Base-by-base conservation (phyloP, 208 protist species). In the Trypanosoma avium region DNA sequence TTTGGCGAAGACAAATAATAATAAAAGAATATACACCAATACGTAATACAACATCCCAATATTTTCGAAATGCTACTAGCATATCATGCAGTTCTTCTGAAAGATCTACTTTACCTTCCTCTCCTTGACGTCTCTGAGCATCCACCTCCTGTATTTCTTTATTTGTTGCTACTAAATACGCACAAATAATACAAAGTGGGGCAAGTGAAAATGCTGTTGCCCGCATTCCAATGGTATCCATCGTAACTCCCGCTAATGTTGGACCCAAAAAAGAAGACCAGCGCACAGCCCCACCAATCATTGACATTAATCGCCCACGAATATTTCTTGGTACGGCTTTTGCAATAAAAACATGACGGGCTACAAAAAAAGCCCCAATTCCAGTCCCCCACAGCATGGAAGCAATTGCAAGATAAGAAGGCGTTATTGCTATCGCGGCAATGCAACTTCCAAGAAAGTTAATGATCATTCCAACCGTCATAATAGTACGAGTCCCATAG, bases 281-380 rank as follows among this genome's bases (percentile, higher is more conserved):
- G 22, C 62, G 62, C 26, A 53, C 2, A 8, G 6, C 22, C 7
- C 62, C 62, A 43, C 35, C 50, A 43, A 68, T 27, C 6, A 68
- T 50, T 53, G 62, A 55, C 62, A 68, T 68, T 15, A 68, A 50
- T 13, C 38, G 62, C 8, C 62, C 62, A 47, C 62, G 49, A 55
- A 61, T 43, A 32, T 57, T 19, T 12, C 55, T 24, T n/a, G 52
- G 54, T 22, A 68, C 62, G 15, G 55, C 45, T 15, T 53, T 68
- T 10, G 62, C 52, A 61, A 68, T 53, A 24, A 68, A 61, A 13
- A 68, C 32, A 21, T 68, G 62, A 15, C 47, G 62, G 38, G 62
- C 40, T 29, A 68, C 40, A 35, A 35, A 22, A 30, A 68, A 59
- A 2, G 32, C 29, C 24, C 62, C 62, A 15, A 50, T 47, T 22